A percentile compares a stretch with the other conserved stretches of the same genome.
These are phyloP conservation scores for Isabelozyma rhagii DNA, from an alignment of 805 yeast genomes.

Conservation along the genomic window DNA sequence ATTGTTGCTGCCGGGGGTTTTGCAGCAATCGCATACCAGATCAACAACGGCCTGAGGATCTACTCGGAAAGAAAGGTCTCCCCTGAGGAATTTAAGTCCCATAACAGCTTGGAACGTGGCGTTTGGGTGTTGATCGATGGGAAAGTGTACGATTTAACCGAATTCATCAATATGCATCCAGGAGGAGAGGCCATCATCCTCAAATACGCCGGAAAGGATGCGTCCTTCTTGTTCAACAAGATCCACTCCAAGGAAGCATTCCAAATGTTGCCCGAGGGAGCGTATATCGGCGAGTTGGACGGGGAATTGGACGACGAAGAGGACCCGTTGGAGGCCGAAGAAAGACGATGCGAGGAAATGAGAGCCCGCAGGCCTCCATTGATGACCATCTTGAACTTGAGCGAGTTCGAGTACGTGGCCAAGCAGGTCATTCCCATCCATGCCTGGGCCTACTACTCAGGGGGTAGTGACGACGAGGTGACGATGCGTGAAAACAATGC, in stretches of 20 bases:
- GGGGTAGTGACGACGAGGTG: slow-evolving; percentile 51
- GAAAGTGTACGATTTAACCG: slow-evolving; percentile 30
- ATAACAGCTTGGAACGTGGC: slow-evolving; percentile 3
- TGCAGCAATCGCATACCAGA: not conserved
- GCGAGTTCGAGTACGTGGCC: slow-evolving; percentile 43
- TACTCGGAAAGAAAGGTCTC: not conserved
- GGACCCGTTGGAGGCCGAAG: slow-evolving; percentile 19
- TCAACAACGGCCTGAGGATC: not conserved
- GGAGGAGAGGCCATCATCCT: slow-evolving; percentile 47
- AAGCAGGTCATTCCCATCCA: slow-evolving; percentile 23
- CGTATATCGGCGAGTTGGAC: slow-evolving; percentile 17
- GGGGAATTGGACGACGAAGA: slow-evolving; percentile 15
- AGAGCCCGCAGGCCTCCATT: slow-evolving; percentile 23
- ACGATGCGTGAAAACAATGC: slow-evolving; percentile 42
- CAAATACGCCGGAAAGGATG: slow-evolving; percentile 59
- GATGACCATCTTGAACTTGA: slow-evolving; percentile 24
- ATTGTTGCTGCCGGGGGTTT: not conserved
- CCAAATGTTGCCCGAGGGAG: slow-evolving; percentile 13
- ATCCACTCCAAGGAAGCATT: slow-evolving; percentile 31
- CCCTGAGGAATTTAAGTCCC: slow-evolving; percentile 4
- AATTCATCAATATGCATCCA: slow-evolving; percentile 41
- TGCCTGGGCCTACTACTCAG: slow-evolving; percentile 43
- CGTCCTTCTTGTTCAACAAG: slow-evolving; percentile 35
- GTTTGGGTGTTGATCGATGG: slow-evolving; percentile 30
- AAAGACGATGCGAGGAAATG: slow-evolving; percentile 11